A percentile compares a stretch with the other conserved stretches of the same genome.
phyloP scores from a whole-genome alignment of 768 basidiomycete species.

The Pleurotus giganteus region DNA sequence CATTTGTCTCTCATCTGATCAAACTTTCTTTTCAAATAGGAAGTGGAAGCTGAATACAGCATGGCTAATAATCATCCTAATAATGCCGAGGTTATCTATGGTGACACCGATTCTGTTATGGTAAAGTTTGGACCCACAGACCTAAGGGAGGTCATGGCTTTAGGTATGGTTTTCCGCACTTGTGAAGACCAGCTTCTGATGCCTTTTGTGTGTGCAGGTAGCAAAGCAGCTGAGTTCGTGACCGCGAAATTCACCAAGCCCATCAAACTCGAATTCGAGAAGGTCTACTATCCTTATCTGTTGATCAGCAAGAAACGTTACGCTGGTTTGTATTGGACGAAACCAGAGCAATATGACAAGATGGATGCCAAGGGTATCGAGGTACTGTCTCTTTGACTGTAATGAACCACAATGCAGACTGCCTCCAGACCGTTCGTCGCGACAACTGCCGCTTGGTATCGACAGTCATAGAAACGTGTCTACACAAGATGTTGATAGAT shows the following conservation, averaged over 20 bases:
- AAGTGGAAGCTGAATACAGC: slow-evolving; percentile 87
- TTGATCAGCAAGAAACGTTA: slow-evolving; percentile 99
- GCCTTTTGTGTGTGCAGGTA: slow-evolving; percentile 61
- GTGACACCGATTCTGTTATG: slow-evolving; percentile 99
- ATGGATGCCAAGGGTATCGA: slow-evolving; percentile 99
- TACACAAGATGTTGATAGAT: slow-evolving; percentile 97
- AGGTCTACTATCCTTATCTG: slow-evolving; percentile 97
- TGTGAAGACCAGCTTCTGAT: background rate
- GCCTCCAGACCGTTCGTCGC: slow-evolving; percentile 84
- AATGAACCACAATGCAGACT: slow-evolving; percentile 1
- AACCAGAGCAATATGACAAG: slow-evolving; percentile 93
- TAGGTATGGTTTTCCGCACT: slow-evolving; percentile 54
- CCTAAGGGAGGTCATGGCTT: slow-evolving; percentile 80
- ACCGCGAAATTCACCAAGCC: slow-evolving; percentile 90
- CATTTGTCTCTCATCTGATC: background rate
- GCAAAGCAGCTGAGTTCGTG: slow-evolving; percentile 90
- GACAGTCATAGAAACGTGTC: slow-evolving; percentile 96
- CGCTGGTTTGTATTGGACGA: slow-evolving; percentile 98
- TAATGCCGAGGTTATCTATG: slow-evolving; percentile 94
- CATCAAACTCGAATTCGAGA: slow-evolving; percentile 99
- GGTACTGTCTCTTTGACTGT: slow-evolving; percentile 40
- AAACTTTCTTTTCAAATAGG: slow-evolving; percentile 46
- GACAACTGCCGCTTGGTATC: slow-evolving; percentile 99
- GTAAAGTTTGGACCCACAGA: slow-evolving; percentile 93
- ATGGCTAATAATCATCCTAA: slow-evolving; percentile 81